Conservation (phyloP, 148 eudicot species). For the Fallopia convolvulus region DNA sequence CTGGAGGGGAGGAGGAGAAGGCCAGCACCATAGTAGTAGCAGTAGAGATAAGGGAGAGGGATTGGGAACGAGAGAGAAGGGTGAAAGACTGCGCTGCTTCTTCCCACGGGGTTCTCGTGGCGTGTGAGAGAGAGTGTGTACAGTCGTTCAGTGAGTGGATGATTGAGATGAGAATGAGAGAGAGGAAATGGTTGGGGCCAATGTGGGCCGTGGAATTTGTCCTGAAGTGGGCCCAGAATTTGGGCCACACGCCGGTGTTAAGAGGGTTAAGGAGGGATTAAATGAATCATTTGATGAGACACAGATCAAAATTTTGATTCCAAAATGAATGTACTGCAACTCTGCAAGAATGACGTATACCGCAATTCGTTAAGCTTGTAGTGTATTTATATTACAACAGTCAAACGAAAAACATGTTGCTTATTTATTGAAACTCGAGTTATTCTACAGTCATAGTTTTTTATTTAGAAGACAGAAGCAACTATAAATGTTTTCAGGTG, state of each 20-base stretch:
- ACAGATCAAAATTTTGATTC: too few relatives aligned
- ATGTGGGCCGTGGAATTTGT: not conserved
- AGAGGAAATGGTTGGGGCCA: not conserved
- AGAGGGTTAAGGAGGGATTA: not conserved
- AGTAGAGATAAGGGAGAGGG: slow-evolving; percentile 13
- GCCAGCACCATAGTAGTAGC: slow-evolving; percentile 10
- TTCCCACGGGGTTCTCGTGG: slow-evolving; percentile 10
- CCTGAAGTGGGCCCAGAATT: not conserved
- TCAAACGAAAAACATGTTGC: not conserved
- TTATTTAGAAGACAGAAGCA: not conserved
- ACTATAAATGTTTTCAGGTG: not conserved
- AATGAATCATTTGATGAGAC: not conserved
- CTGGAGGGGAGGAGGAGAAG: slow-evolving; percentile 11
- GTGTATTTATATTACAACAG: too few relatives aligned
- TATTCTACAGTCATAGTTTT: not conserved
- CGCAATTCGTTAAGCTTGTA: too few relatives aligned
- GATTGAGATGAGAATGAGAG: slow-evolving; percentile 6
- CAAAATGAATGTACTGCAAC: not conserved
- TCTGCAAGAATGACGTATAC: too few relatives aligned
- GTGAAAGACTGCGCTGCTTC: slow-evolving; percentile 8
- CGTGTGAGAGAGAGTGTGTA: not conserved
- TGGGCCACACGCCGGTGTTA: not conserved
- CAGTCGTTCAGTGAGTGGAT: not conserved
- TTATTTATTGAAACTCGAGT: not conserved
- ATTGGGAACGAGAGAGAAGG: slow-evolving; percentile 8